Evolutionary conservation across 176 grass and related monocot genomes (phyloP), one percentile per base, ranked within the genome.

Genomic region (Saccharum officinarum): DNA sequence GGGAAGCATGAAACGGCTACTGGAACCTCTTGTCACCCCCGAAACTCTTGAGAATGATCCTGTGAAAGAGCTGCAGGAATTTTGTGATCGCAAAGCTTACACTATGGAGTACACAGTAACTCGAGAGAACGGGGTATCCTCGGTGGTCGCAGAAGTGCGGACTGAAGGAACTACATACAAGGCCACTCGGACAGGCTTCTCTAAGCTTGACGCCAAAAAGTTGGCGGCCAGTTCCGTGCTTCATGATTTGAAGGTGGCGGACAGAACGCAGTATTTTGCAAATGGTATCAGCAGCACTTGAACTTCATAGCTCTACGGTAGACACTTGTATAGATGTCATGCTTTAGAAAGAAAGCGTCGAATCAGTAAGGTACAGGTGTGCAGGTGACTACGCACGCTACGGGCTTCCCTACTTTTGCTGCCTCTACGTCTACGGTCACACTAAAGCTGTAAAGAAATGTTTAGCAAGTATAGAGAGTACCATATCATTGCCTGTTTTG

Each of bases 11-110:
- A 94, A 67, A 77, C 81, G 20, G 3, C 20, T 91, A 40, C 66
- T 97, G 57, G 92, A 97, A 86, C 95, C 95, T 23, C 85, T 97
- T 20, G 88, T 73, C 3, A 94, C 66, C 20, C 90, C 88, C 0
- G 81, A 92, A n/a, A 92, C 92, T n/a, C 22, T 97, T 31, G 40
- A 84, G 34, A 49, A 1, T 47, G 82, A 97, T 59, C 95, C 95
- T 22, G 84, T 94, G 25, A 83, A 78, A 67, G 86, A 79, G 83
- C 79, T 97, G 33, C 16, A 87, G 4, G 90, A 92, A 39, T 50
- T 97, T 2, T 94, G 95, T 42, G 47, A 39, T 69, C 6, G 30
- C 15, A 54, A 36, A 50, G 12, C 75, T 20, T 91, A 77, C 52
- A 54, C 0, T 1, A 2, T 22, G 5, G 22, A 63, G 39, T 97